A percentile compares a stretch with the other conserved stretches of the same genome.
These are phyloP conservation scores for Pyrenophora graminea DNA, from an alignment of 2,329 filamentous ascomycete species.

Conservation along the genomic window DNA sequence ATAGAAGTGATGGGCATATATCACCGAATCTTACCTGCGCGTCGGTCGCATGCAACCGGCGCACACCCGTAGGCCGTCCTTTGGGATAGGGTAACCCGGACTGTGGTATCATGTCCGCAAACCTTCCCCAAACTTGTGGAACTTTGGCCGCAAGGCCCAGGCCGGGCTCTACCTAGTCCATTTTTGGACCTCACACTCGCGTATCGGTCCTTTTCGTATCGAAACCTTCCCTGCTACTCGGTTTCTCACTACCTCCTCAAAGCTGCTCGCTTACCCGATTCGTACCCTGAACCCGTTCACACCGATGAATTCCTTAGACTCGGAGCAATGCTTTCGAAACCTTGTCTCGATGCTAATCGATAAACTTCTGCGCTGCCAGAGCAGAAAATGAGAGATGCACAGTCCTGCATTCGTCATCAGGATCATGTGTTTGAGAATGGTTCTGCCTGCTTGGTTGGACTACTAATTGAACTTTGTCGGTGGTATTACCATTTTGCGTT, in stretches of 20 bases:
- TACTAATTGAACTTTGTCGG: not conserved
- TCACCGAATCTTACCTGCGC: not conserved
- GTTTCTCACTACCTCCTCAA: not conserved
- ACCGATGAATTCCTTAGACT: constrained; percentile 1
- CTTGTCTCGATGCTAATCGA: constrained; percentile 3
- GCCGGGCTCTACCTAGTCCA: constrained; percentile 7
- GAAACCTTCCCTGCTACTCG: constrained; percentile 7
- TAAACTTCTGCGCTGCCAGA: constrained; percentile 5
- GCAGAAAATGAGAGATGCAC: not conserved
- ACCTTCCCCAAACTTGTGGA: constrained; percentile 9
- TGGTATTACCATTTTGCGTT: not conserved
- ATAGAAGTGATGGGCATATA: not conserved
- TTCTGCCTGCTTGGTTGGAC: not conserved
- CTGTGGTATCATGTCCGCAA: constrained; percentile 4
- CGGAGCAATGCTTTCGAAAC: constrained; percentile 5
- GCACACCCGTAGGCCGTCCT: not conserved
- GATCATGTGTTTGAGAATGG: not conserved
- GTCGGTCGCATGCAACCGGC: not conserved
- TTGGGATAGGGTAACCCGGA: not conserved
- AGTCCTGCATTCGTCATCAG: not conserved
- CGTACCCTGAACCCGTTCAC: constrained; percentile 9
- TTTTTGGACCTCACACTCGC: not conserved
- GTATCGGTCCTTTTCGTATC: constrained; percentile 10
- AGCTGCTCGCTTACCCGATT: constrained; percentile 10
- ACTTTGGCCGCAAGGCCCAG: constrained; percentile 1